A percentile compares a stretch with the other conserved stretches of the same genome.
Evolutionary conservation across 371 early-diverging fungal species (phyloP).

Genomic region (Circinella minor): DNA sequence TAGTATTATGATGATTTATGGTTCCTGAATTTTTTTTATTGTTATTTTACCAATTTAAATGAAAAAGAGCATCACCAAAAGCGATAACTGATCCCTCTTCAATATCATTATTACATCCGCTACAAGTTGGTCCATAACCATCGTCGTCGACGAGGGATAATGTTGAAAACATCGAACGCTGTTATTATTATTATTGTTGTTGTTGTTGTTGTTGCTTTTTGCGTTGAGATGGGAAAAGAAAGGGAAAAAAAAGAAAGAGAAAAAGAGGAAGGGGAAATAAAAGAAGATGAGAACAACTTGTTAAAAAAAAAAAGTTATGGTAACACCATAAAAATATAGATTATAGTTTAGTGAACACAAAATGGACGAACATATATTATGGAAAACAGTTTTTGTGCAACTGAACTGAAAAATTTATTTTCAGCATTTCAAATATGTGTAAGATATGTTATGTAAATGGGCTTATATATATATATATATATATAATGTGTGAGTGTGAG

Average conservation of each 20-base stretch:
- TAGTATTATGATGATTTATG: background rate
- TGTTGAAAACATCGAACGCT: slow-evolving; percentile 11
- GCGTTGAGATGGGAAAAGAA: slow-evolving; percentile 5
- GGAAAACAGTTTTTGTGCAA: too few relatives aligned
- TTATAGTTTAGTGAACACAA: too few relatives aligned
- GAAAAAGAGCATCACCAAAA: slow-evolving; percentile 58
- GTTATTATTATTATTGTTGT: too few relatives aligned
- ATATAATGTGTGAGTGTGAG: too few relatives aligned
- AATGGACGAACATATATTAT: too few relatives aligned
- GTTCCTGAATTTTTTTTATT: background rate
- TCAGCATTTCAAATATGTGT: background rate
- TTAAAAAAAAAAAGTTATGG: too few relatives aligned
- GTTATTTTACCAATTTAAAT: slow-evolving; percentile 9
- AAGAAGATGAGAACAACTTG: background rate
- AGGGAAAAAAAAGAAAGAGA: background rate
- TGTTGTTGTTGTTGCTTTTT: too few relatives aligned
- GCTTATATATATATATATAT: too few relatives aligned
- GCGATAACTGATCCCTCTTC: slow-evolving; percentile 81
- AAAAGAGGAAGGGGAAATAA: background rate
- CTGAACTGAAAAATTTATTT: background rate
- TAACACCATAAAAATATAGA: too few relatives aligned
- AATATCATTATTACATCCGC: slow-evolving; percentile 71
- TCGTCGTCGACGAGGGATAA: slow-evolving; percentile 18
- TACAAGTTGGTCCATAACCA: slow-evolving; percentile 51
- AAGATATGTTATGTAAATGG: too few relatives aligned